phyloP scores from a whole-genome alignment of 805 yeast genomes.

The Kodamaea leandrae region DNA sequence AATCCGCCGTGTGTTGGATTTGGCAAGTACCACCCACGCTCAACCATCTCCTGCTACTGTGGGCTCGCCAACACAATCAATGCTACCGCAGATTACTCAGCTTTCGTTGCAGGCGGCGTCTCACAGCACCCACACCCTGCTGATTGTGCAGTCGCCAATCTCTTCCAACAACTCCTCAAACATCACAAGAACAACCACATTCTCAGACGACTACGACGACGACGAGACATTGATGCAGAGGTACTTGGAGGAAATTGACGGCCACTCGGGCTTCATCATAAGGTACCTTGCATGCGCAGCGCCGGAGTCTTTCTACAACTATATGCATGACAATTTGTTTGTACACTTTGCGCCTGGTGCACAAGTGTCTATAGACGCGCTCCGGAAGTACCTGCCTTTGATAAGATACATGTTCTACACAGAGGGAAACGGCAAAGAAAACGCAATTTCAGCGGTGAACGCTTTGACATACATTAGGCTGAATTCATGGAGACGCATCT shows the following conservation, averaged over 20 bases:
- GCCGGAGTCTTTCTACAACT: conserved; percentile 31
- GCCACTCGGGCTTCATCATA: conserved; percentile 28
- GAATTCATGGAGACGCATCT: conserved; percentile 36
- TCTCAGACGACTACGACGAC: conserved; percentile 8
- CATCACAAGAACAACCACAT: conserved; percentile 2
- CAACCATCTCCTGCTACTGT: no score
- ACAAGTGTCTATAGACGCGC: conserved; percentile 19
- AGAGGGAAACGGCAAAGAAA: conserved; percentile 20
- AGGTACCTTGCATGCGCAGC: conserved; percentile 38
- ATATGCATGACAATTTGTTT: conserved; percentile 25
- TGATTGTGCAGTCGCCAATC: conserved; percentile 3
- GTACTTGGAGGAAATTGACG: conserved; percentile 31
- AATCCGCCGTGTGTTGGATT: conserved; percentile 26
- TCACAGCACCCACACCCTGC: neutral
- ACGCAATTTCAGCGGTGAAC: conserved; percentile 21
- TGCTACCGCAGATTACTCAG: no score
- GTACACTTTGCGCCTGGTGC: conserved; percentile 13
- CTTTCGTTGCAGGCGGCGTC: no score
- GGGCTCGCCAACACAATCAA: no score
- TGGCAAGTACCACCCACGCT: conserved; percentile 17
- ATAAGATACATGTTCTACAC: conserved; percentile 32
- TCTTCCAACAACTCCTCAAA: conserved; percentile 5
- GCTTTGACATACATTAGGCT: conserved; percentile 29
- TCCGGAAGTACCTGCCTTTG: conserved; percentile 35
- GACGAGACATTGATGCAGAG: neutral